Evolutionary conservation across 768 basidiomycete species (phyloP).

Genomic region (Polyporus arcularius): DNA sequence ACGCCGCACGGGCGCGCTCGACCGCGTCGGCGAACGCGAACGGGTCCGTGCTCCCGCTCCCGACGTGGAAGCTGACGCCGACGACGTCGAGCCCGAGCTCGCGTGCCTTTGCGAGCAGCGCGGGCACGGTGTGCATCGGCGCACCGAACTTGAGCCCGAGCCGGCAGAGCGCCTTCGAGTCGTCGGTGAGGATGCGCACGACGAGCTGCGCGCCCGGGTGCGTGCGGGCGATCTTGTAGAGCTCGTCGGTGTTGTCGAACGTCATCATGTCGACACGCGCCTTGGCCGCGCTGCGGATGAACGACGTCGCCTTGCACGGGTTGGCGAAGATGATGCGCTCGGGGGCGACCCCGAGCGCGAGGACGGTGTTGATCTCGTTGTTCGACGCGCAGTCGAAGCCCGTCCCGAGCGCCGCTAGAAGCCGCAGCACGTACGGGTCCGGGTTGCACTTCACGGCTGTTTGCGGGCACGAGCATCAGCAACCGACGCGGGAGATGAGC

Average conservation of each 20-base stretch:
- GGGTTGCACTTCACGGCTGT: slow-evolving; percentile 98
- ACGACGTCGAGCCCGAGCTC: slow-evolving; percentile 83
- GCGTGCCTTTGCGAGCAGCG: slow-evolving; percentile 75
- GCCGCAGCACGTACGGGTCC: slow-evolving; percentile 89
- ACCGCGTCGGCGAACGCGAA: slow-evolving; percentile 89
- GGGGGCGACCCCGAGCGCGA: slow-evolving; percentile 72
- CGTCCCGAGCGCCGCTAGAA: slow-evolving; percentile 85
- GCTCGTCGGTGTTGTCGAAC: slow-evolving; percentile 96
- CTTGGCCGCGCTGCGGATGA: slow-evolving; percentile 82
- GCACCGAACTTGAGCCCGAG: slow-evolving; percentile 98
- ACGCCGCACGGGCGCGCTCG: slow-evolving; percentile 75
- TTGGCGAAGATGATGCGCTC: slow-evolving; percentile 95
- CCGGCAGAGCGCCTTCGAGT: slow-evolving; percentile 90
- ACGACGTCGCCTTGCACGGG: slow-evolving; percentile 96
- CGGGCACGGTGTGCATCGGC: slow-evolving; percentile 75
- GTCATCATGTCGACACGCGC: slow-evolving; percentile 91
- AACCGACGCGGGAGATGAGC: background rate
- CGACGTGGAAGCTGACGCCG: slow-evolving; percentile 97
- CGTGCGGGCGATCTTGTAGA: slow-evolving; percentile 85
- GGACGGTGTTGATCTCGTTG: slow-evolving; percentile 83
- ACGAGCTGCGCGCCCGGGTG: slow-evolving; percentile 86
- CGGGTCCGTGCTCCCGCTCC: slow-evolving; percentile 94
- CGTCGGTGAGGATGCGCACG: slow-evolving; percentile 96
- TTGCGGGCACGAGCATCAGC: slow-evolving; percentile 27
- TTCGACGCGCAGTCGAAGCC: slow-evolving; percentile 99